Base-by-base conservation (phyloP, 2,329 filamentous ascomycete species). In the Albifimbria verrucaria region DNA sequence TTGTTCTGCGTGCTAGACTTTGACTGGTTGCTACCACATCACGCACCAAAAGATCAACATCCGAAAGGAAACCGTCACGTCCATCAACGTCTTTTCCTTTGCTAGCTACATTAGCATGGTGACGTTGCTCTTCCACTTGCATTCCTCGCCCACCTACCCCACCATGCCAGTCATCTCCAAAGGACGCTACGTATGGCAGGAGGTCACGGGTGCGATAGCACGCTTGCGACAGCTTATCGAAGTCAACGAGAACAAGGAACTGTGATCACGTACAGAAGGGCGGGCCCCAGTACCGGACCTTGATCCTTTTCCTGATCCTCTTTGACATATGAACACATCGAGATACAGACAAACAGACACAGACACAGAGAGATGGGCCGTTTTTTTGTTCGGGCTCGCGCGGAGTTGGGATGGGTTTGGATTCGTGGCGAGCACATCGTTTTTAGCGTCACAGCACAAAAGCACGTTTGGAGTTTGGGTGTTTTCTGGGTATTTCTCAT, bases 11-110 rank as follows among this genome's bases (percentile, higher is more conserved):
- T n/a, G 15, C 28, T 61, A 88, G 85, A 88, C 85, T 42, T 73
- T 92, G 41, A 91, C 89, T 2, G 79, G 87, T 51, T 79, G 87
- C 59, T 92, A 92, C 71, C 88, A 92, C 67, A 77, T 88, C 55
- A 90, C 87, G 15, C 87, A 92, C 69, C 86, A 88, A 61, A 88
- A 88, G 65, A 88, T 90, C 66, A 90, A 86, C 63, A 92, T 92
- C 62, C 84, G 86, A 64, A 90, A 89, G 64, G 88, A 91, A 72
- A 92, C 88, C 1, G 85, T 85, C 46, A 87, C 87, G 10, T 89
- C 87, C n/a, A 80, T 92, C 57, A 85, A 86, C 60, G 85, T 91
- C 58, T 89, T 92, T 65, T 90, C 86, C 49, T 83, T 89, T 57
- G 86, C 87, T 36, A 89, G 85, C 71, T 91, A 89, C 71, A 79